Evolutionary conservation across 2,329 filamentous ascomycete species (phyloP).

Genomic region (Aspergillus pseudotamarii): DNA sequence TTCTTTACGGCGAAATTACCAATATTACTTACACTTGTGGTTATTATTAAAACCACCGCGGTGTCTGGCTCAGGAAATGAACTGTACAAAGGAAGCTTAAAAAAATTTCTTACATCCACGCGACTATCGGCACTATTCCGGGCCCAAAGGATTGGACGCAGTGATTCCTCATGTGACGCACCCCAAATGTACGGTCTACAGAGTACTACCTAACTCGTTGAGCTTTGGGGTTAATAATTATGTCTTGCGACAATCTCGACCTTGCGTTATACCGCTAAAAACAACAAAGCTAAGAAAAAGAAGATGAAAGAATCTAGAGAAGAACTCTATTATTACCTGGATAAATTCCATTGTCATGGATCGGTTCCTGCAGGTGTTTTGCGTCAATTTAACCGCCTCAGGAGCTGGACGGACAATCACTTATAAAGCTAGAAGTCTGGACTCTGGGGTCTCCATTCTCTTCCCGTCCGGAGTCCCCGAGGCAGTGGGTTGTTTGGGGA

Average conservation of each 20-base stretch:
- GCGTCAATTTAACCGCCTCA: slow-evolving; percentile 1
- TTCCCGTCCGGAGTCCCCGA: slow-evolving; percentile 3
- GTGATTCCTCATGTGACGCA: slow-evolving; percentile 5
- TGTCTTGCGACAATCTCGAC: background rate
- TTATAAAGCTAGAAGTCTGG: slow-evolving; percentile 7
- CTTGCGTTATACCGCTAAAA: background rate
- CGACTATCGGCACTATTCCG: background rate
- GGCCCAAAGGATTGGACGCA: slow-evolving; percentile 4
- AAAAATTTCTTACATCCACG: slow-evolving; percentile 5
- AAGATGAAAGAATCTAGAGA: background rate
- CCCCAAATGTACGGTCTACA: background rate
- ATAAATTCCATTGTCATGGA: background rate
- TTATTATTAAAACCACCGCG: background rate
- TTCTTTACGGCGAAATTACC: background rate
- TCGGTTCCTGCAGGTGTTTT: slow-evolving; percentile 1
- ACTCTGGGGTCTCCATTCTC: slow-evolving; percentile 2
- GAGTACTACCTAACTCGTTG: background rate
- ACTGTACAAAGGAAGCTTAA: slow-evolving; percentile 2
- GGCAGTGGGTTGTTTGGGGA: slow-evolving; percentile 1
- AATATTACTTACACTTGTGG: background rate
- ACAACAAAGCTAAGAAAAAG: background rate
- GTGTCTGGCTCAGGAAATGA: background rate
- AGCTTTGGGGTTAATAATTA: background rate
- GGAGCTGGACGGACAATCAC: background rate
- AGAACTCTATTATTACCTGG: background rate